phyloP scores from a whole-genome alignment of 2,329 filamentous ascomycete genomes.

The Fusarium gaditjirri region DNA sequence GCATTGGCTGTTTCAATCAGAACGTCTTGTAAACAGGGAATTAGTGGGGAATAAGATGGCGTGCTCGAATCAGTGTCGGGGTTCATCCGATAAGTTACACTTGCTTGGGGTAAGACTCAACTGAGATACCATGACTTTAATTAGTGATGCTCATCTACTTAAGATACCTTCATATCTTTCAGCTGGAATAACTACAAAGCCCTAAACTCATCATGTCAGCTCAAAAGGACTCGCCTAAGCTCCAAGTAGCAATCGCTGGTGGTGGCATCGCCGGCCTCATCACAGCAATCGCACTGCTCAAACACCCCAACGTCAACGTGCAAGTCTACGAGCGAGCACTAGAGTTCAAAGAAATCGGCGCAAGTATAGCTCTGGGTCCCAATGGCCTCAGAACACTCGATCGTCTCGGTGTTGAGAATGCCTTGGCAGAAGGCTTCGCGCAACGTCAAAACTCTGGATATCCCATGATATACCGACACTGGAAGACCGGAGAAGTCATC shows the following conservation, averaged over 20 bases:
- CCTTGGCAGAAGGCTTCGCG: neutral
- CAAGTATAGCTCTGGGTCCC: constrained; percentile 61
- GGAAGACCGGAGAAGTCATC: neutral
- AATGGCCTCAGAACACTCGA: constrained; percentile 62
- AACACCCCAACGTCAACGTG: constrained; percentile 55
- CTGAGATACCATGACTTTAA: constrained; percentile 15
- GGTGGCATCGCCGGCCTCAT: constrained; percentile 63
- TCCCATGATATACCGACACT: neutral
- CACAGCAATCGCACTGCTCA: constrained; percentile 57
- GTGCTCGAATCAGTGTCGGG: constrained; percentile 7
- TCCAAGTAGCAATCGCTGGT: constrained; percentile 56
- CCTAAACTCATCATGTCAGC: neutral
- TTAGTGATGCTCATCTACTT: neutral
- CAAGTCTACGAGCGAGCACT: constrained; percentile 61
- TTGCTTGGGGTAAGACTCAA: constrained; percentile 1
- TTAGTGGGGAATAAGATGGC: constrained; percentile 16
- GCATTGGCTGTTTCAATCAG: neutral
- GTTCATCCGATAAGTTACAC: neutral
- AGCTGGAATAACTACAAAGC: neutral
- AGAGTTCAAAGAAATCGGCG: constrained; percentile 48
- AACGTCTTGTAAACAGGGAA: neutral
- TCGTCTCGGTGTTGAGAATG: neutral
- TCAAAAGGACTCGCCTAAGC: neutral
- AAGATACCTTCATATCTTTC: neutral
- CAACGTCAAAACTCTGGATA: neutral